phyloP scores from a whole-genome alignment of 2,329 filamentous ascomycete species.

The Penicillium sp. region DNA sequence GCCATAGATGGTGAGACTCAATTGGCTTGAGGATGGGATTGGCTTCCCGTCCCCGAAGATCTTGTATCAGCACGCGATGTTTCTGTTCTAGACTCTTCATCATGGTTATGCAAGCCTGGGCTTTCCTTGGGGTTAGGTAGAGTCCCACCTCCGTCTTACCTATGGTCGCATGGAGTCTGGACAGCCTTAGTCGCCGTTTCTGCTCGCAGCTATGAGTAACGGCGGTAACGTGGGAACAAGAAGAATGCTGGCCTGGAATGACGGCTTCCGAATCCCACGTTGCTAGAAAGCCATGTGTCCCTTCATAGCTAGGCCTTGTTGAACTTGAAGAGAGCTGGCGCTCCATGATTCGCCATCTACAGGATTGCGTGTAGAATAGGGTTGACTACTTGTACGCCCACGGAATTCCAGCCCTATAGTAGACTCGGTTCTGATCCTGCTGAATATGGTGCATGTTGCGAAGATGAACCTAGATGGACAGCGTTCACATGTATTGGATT shows the following conservation, averaged over 20 bases:
- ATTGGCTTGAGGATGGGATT: conserved; percentile 46
- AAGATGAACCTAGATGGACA: no score
- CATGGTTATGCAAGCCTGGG: background rate
- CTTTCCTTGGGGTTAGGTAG: background rate
- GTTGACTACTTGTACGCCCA: no score
- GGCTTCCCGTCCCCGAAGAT: conserved; percentile 49
- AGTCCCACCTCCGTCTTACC: background rate
- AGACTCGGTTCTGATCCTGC: no score
- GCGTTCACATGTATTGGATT: no score
- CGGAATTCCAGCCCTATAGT: no score
- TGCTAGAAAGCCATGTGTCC: background rate
- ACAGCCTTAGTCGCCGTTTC: background rate
- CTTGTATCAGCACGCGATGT: conserved; percentile 28
- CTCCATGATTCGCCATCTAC: background rate
- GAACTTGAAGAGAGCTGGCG: background rate
- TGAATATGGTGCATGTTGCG: no score
- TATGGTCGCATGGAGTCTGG: background rate
- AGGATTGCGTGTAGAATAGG: no score
- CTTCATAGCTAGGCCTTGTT: background rate
- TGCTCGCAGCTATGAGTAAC: background rate
- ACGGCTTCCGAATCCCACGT: background rate
- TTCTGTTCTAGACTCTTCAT: background rate
- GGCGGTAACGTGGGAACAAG: background rate
- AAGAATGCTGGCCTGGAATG: background rate
- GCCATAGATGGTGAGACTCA: conserved; percentile 43